Conservation (phyloP, 1,139 yeast species). For the Hyphopichia pseudoburtonii region DNA sequence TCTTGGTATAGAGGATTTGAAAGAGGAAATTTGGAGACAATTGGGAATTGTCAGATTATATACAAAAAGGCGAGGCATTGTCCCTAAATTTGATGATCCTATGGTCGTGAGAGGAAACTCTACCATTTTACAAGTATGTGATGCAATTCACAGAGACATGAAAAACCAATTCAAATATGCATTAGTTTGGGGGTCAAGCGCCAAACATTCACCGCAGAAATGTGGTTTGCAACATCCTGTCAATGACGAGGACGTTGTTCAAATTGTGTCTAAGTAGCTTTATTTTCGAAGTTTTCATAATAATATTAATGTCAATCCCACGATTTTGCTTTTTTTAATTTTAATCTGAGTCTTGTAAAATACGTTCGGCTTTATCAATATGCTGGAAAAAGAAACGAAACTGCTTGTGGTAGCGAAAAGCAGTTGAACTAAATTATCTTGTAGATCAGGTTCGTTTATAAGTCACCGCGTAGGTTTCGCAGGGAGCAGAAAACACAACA, state of each 20-base stretch:
- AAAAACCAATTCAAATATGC: slow-evolving; percentile 92
- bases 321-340: too few species aligned
- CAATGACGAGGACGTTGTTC: slow-evolving; percentile 92
- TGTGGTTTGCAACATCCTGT: slow-evolving; percentile 85
- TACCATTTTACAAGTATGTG: slow-evolving; percentile 84
- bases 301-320: too few species aligned
- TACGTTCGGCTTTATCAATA: too few species aligned
- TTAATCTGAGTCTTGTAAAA: too few species aligned
- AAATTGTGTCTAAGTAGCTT: slow-evolving; percentile 72
- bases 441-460: too few species aligned
- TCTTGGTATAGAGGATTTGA: slow-evolving; percentile 81
- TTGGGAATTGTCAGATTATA: slow-evolving; percentile 75
- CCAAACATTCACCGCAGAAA: slow-evolving; percentile 95
- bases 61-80: slow-evolving; percentile 79
- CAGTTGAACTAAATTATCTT: too few species aligned
- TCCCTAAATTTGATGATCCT: slow-evolving; percentile 84
- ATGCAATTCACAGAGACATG: slow-evolving; percentile 89
- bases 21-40: slow-evolving; percentile 92
- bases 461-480: too few species aligned
- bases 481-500: too few species aligned
- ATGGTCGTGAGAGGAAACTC: slow-evolving; percentile 83
- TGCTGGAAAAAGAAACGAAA: too few species aligned
- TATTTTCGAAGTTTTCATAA: not conserved
- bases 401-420: too few species aligned
- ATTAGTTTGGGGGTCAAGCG: slow-evolving; percentile 93